These are phyloP conservation scores for Plectosphaerella sp. DNA, from an alignment of 2,329 filamentous ascomycete genomes.

Conservation along the genomic window DNA sequence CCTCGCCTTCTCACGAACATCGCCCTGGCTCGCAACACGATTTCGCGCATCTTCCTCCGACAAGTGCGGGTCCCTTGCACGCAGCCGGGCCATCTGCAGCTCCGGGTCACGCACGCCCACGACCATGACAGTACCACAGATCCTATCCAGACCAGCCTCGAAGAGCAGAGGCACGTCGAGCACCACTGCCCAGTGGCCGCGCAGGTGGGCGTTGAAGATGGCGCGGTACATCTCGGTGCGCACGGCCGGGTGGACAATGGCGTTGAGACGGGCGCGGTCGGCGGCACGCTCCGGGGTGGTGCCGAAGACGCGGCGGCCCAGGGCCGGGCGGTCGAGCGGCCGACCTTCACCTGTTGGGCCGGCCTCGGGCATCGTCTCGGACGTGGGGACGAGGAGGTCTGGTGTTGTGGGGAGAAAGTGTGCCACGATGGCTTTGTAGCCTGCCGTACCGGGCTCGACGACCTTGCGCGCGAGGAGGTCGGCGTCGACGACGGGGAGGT, in stretches of 20 bases:
- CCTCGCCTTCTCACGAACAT: slow-evolving; percentile 78
- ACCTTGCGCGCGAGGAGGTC: slow-evolving; percentile 90
- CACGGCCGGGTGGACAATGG: slow-evolving; percentile 90
- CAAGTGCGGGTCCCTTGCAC: slow-evolving; percentile 71
- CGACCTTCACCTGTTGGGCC: slow-evolving; percentile 59
- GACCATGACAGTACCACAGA: slow-evolving; percentile 82
- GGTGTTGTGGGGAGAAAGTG: slow-evolving; percentile 82
- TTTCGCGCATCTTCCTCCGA: slow-evolving; percentile 83
- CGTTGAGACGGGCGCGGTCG: slow-evolving; percentile 76
- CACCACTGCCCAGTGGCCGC: slow-evolving; percentile 82
- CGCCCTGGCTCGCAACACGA: slow-evolving; percentile 79
- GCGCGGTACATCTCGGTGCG: slow-evolving; percentile 74
- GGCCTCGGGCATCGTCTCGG: slow-evolving; percentile 44
- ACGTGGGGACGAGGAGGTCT: slow-evolving; percentile 68
- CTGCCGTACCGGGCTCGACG: slow-evolving; percentile 84
- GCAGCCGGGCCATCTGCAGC: slow-evolving; percentile 77
- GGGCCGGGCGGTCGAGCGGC: slow-evolving; percentile 78
- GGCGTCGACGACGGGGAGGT: slow-evolving; percentile 87
- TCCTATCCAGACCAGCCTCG: slow-evolving; percentile 77
- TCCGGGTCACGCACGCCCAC: slow-evolving; percentile 77
- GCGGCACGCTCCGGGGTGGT: slow-evolving; percentile 62
- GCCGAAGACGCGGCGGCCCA: slow-evolving; percentile 85
- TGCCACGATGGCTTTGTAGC: slow-evolving; percentile 75
- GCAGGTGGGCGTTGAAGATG: slow-evolving; percentile 68
- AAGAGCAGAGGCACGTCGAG: slow-evolving; percentile 91